phyloP scores from a whole-genome alignment of 352 stramenopile species.

The Globisporangium alternatum region DNA sequence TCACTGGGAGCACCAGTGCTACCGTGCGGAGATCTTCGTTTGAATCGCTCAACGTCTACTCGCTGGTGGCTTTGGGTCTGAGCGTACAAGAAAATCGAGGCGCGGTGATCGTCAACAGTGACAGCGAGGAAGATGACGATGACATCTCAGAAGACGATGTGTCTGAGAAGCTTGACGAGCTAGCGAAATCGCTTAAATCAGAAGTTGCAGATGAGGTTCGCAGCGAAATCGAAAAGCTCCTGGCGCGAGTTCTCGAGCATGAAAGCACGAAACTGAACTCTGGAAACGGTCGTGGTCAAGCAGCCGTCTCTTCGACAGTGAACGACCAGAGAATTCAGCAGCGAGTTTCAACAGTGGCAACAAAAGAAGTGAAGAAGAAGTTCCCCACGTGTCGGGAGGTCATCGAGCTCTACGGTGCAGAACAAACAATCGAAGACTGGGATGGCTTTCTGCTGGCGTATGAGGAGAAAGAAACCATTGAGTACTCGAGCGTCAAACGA shows the following conservation, averaged over 20 bases:
- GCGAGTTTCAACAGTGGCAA: slow-evolving; percentile 46
- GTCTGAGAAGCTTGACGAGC: slow-evolving; percentile 44
- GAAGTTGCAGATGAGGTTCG: slow-evolving; percentile 38
- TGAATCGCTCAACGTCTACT: slow-evolving; percentile 38
- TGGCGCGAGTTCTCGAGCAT: slow-evolving; percentile 35
- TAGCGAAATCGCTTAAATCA: slow-evolving; percentile 32
- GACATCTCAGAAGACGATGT: slow-evolving; percentile 33
- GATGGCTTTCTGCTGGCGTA: slow-evolving; percentile 45
- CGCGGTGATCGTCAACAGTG: slow-evolving; percentile 18
- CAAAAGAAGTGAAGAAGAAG: slow-evolving; percentile 51
- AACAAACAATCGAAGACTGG: slow-evolving; percentile 21
- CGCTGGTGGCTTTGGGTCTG: slow-evolving; percentile 44
- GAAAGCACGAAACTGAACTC: slow-evolving; percentile 38
- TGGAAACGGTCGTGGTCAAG: slow-evolving; percentile 33
- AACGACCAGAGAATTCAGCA: slow-evolving; percentile 21
- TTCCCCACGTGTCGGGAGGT: slow-evolving; percentile 31
- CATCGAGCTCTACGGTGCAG: slow-evolving; percentile 18
- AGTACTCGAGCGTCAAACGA: slow-evolving; percentile 34
- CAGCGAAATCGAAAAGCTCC: slow-evolving; percentile 32
- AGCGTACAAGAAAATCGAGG: slow-evolving; percentile 15
- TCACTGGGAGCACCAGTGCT: slow-evolving; percentile 27
- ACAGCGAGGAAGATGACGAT: slow-evolving; percentile 31
- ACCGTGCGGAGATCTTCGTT: slow-evolving; percentile 46
- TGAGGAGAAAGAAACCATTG: slow-evolving; percentile 31
- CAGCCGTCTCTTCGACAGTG: slow-evolving; percentile 29